These are phyloP conservation scores for Aspergillus ochraceoroseus DNA, from an alignment of 2,329 filamentous ascomycete genomes.

Conservation along the genomic window DNA sequence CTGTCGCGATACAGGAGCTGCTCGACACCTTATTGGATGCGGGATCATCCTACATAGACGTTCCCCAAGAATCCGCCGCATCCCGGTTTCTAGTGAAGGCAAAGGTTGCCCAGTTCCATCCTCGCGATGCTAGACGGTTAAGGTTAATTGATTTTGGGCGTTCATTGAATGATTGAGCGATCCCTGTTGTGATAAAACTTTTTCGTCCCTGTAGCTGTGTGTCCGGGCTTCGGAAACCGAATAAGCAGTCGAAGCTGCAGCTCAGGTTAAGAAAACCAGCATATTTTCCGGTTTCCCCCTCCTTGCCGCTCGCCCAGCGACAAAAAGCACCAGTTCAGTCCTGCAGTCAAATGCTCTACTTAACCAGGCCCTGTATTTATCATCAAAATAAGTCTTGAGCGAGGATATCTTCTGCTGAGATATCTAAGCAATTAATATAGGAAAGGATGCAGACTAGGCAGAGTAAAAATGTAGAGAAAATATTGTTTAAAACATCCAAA, in stretches of 20 bases:
- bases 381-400: too few relatives aligned
- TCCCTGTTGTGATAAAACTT: too few relatives aligned
- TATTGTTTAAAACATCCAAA: too few relatives aligned
- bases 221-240: too few relatives aligned
- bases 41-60: conserved; percentile 46
- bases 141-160: conserved; percentile 52
- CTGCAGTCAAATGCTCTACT: conserved; percentile 16
- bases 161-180: conserved; percentile 28
- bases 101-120: conserved; percentile 54
- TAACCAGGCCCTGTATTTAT: too few relatives aligned
- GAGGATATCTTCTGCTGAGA: too few relatives aligned
- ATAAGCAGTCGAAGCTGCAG: conserved; percentile 22
- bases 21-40: conserved; percentile 47
- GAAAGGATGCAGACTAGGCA: too few relatives aligned
- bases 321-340: conserved; percentile 19
- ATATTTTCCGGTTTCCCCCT: conserved; percentile 17
- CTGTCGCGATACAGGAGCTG: conserved; percentile 45
- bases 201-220: too few relatives aligned
- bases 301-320: conserved; percentile 17
- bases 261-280: conserved; percentile 20
- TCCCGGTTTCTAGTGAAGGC: conserved; percentile 52
- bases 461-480: too few relatives aligned
- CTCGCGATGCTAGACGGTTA: conserved; percentile 50
- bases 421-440: too few relatives aligned
- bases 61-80: conserved; percentile 50